Evolutionary conservation across 371 early-diverging fungal genomes (phyloP).

Genomic region (Rhizopus arrhizus): DNA sequence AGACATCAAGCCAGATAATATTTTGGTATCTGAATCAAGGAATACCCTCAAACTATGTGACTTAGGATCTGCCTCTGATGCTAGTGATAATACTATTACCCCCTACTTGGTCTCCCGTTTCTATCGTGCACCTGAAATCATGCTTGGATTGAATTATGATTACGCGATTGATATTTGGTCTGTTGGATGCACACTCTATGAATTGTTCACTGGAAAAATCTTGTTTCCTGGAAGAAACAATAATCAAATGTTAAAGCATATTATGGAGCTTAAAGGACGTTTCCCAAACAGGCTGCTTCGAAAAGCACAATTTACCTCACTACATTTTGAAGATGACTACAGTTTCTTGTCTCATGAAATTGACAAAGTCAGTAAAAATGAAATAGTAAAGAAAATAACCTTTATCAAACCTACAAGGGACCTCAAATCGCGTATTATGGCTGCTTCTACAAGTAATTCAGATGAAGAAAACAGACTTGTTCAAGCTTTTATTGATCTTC

Average conservation of each 20-base stretch:
- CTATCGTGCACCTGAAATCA: conserved; percentile 99
- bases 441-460: conserved; percentile 46
- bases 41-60: conserved; percentile 89
- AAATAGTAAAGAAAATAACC: conserved; percentile 65
- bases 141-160: conserved; percentile 89
- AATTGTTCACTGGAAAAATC: conserved; percentile 93
- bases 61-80: conserved; percentile 91
- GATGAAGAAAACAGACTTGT: conserved; percentile 57
- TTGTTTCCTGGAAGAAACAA: conserved; percentile 93
- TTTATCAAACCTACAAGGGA: conserved; percentile 73
- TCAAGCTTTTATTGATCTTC: conserved; percentile 74
- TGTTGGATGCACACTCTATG: conserved; percentile 97
- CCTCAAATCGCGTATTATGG: conserved; percentile 68
- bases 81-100: conserved; percentile 86
- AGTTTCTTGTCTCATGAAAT: conserved; percentile 67
- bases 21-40: conserved; percentile 82
- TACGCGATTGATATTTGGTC: conserved; percentile 97
- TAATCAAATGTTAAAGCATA: conserved; percentile 93
- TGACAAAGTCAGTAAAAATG: conserved; percentile 75
- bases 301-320: conserved; percentile 74
- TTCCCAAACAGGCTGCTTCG: conserved; percentile 83
- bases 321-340: conserved; percentile 86
- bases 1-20: conserved; percentile 98
- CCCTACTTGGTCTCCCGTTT: conserved; percentile 97
- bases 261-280: conserved; percentile 93